Evolutionary conservation across 805 yeast genomes (phyloP), one percentile per base, ranked within the genome.

Genomic region (Kodamaea neixiangensis): DNA sequence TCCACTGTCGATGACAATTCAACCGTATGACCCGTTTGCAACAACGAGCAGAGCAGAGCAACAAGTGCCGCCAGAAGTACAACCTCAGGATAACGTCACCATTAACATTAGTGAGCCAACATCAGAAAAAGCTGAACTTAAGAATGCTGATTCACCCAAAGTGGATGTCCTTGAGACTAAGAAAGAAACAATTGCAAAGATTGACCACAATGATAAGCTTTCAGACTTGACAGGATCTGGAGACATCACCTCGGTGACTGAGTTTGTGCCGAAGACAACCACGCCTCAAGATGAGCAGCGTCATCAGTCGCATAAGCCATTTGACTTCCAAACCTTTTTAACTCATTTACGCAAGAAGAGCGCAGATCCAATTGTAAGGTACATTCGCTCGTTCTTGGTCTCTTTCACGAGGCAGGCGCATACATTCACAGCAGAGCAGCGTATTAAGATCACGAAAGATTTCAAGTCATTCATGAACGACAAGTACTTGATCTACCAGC

Each of bases 331-430:
- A 63, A 68, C 77, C 19, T 94, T 94, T 63, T 73, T 91, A 37
- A 75, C 76, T 10, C 88, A 86, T 57, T 76, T 94, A 57, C 84
- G 86, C 52, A 78, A 80, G 47, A 86, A 84, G 55, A 76, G 78
- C 49, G 97, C 98, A 4, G 96, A 89, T 51, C 97, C 98, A 0
- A 79, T 91, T 34, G 91, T 92, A 5, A 80, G 89, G 51, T 94
- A 93, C 62, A 80, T 92, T 38, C 83, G 86, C 59, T 89, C 97
- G 1, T 96, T 94, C 60, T 69, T 96, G 42, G 79, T 77, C 41
- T 93, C 90, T 50, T 94, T 93, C 57, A 74, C 80, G 45, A 80
- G 84, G 54, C 82, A 80, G 46, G 73, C 79, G 1, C 64, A 63
- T 31, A 59, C 68, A 2, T 89, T 96, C 86, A 78, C 87, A 0